Percentiles rank a stretch among this genome's conserved stretches.
phyloP scores from a whole-genome alignment of 2,329 filamentous ascomycete genomes.

The Verticillium nubilum region DNA sequence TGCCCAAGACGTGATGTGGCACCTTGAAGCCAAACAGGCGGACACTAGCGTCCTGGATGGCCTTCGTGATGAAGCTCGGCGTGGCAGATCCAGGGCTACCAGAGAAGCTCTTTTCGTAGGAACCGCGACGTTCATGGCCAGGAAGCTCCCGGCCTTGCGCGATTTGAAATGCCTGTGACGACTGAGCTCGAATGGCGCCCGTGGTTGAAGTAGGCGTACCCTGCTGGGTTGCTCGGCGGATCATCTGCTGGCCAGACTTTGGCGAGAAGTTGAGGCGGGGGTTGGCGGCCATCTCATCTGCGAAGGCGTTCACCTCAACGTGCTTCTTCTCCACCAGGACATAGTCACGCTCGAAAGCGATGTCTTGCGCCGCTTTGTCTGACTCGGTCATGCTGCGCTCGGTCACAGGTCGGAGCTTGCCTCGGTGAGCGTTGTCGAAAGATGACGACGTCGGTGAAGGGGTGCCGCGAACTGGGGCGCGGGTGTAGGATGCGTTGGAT shows the following conservation, averaged over 20 bases:
- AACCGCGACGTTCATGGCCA: conserved; percentile 69
- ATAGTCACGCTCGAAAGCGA: conserved; percentile 88
- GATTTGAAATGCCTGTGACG: conserved; percentile 70
- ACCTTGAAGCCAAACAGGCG: conserved; percentile 68
- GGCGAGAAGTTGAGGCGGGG: conserved; percentile 54
- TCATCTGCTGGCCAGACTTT: conserved; percentile 53
- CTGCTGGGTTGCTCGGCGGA: conserved; percentile 74
- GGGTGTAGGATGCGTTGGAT: conserved; percentile 34
- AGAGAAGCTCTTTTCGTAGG: conserved; percentile 72
- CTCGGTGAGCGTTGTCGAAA: conserved; percentile 25
- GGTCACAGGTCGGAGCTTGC: conserved; percentile 17
- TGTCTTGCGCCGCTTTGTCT: conserved; percentile 74
- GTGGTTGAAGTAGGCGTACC: conserved; percentile 63
- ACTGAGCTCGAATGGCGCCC: conserved; percentile 61
- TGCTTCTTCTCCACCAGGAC: conserved; percentile 92
- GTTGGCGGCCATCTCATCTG: conserved; percentile 87
- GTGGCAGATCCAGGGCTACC: conserved; percentile 60
- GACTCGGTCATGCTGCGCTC: conserved; percentile 46
- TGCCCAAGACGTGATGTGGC: conserved; percentile 54
- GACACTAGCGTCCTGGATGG: conserved; percentile 84
- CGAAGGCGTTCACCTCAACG: conserved; percentile 95
- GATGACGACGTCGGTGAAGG: conserved; percentile 24
- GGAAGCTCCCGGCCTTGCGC: conserved; percentile 58
- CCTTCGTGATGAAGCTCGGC: conserved; percentile 89
- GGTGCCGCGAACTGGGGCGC: conserved; percentile 23